phyloP scores from a whole-genome alignment of 1,284 basidiomycete genomes.

The Singerocomus inundabilis region DNA sequence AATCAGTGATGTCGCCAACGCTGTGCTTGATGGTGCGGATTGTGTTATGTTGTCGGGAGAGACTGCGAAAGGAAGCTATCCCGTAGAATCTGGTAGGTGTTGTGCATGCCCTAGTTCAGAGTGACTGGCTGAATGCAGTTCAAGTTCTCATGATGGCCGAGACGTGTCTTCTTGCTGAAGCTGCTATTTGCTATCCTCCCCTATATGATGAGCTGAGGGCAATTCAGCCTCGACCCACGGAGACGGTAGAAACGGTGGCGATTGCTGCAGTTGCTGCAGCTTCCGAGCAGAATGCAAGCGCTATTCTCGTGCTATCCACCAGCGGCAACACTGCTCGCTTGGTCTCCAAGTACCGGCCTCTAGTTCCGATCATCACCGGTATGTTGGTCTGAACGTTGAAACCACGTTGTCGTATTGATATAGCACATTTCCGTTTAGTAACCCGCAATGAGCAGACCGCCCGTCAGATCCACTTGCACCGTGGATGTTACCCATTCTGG shows the following conservation, averaged over 20 bases:
- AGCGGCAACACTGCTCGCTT: constrained; percentile 96
- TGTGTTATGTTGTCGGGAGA: constrained; percentile 99
- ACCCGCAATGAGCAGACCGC: constrained; percentile 96
- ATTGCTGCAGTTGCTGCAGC: constrained; percentile 93
- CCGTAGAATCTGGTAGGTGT: constrained; percentile 81
- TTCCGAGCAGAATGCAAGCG: constrained; percentile 90
- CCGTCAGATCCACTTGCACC: constrained; percentile 95
- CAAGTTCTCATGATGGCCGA: constrained; percentile 98
- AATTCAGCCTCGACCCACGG: constrained; percentile 81
- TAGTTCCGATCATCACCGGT: constrained; percentile 94
- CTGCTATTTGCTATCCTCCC: constrained; percentile 90
- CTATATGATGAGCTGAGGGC: constrained; percentile 86
- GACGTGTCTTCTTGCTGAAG: constrained; percentile 92
- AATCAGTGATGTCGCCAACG: constrained; percentile 97
- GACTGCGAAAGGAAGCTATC: constrained; percentile 95
- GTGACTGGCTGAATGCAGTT: constrained; percentile 13
- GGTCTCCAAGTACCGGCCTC: constrained; percentile 95
- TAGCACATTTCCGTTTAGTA: constrained; percentile 47
- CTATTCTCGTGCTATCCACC: constrained; percentile 95
- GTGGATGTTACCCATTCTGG: constrained; percentile 97
- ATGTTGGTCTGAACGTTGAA: constrained; percentile 24
- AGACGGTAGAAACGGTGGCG: constrained; percentile 91
- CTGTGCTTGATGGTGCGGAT: constrained; percentile 94
- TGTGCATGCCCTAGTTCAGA: not conserved
- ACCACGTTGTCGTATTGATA: constrained; percentile 1